Evolutionary conservation across 225 moss, liverwort and hornwort species (phyloP).

Genomic region (Anthoceros angustus): DNA sequence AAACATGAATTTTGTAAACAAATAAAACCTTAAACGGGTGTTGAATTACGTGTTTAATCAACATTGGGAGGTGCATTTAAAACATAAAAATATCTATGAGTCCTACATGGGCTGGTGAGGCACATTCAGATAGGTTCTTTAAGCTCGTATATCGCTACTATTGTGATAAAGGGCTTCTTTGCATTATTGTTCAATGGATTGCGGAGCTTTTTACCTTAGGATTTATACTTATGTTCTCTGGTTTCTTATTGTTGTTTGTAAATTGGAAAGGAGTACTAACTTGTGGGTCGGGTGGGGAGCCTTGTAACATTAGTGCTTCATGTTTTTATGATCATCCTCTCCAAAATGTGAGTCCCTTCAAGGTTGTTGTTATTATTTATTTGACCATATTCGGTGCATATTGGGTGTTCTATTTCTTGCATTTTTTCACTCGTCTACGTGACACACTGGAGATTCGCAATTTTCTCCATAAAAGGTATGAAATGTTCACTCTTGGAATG

Average conservation of each 20-base stretch:
- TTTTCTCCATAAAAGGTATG: slow-evolving; percentile 82
- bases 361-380: slow-evolving; percentile 59
- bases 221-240: slow-evolving; percentile 87
- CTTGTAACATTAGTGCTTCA: slow-evolving; percentile 73
- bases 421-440: slow-evolving; percentile 89
- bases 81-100: too few relatives aligned
- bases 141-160: slow-evolving; percentile 92
- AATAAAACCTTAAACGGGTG: too few relatives aligned
- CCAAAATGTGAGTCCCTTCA: slow-evolving; percentile 49
- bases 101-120: too few relatives aligned
- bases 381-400: slow-evolving; percentile 68
- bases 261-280: slow-evolving; percentile 82
- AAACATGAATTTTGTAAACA: too few relatives aligned
- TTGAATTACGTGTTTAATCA: too few relatives aligned
- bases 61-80: too few relatives aligned
- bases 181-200: slow-evolving; percentile 93
- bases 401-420: slow-evolving; percentile 90
- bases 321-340: slow-evolving; percentile 61
- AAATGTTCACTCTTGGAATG: neutral
- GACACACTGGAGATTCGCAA: slow-evolving; percentile 93
- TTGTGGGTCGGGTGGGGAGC: slow-evolving; percentile 69
- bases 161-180: slow-evolving; percentile 98
- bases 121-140: slow-evolving; percentile 53
- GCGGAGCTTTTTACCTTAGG: slow-evolving; percentile 83
- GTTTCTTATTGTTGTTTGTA: slow-evolving; percentile 80